Evolutionary conservation across 768 basidiomycete genomes (phyloP).

Genomic region (Boletus sensibilis): DNA sequence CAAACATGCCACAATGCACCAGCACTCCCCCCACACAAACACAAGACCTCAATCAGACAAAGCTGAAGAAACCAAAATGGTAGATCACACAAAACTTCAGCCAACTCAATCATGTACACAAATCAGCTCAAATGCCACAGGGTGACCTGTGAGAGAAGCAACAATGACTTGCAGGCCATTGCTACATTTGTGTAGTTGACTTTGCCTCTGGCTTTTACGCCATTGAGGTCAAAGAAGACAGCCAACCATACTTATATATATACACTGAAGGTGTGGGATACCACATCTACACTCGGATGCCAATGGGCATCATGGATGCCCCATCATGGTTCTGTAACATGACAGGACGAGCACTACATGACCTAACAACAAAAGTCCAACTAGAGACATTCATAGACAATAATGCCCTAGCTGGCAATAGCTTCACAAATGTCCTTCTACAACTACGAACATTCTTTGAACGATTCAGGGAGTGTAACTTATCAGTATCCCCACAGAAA

Average conservation of each 20-base stretch:
- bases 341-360: neutral
- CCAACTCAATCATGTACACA: slow-evolving; percentile 27
- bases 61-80: neutral
- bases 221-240: slow-evolving; percentile 10
- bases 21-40: neutral
- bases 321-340: slow-evolving; percentile 19
- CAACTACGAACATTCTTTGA: neutral
- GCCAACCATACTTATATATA: slow-evolving; percentile 33
- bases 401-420: neutral
- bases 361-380: neutral
- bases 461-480: neutral
- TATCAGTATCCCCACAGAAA: slow-evolving; percentile 12
- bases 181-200: slow-evolving; percentile 21
- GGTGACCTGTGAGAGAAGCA: slow-evolving; percentile 43
- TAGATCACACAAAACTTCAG: slow-evolving; percentile 4
- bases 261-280: slow-evolving; percentile 40
- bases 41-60: fast-evolving
- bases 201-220: slow-evolving; percentile 28
- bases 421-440: neutral
- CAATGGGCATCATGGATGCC: slow-evolving; percentile 41
- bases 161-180: slow-evolving; percentile 25
- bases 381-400: neutral
- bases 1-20: neutral
- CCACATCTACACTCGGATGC: slow-evolving; percentile 37
- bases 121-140: slow-evolving; percentile 33